Base-by-base conservation (phyloP, 2,329 filamentous ascomycete species). In the Dactylellina sp. region DNA sequence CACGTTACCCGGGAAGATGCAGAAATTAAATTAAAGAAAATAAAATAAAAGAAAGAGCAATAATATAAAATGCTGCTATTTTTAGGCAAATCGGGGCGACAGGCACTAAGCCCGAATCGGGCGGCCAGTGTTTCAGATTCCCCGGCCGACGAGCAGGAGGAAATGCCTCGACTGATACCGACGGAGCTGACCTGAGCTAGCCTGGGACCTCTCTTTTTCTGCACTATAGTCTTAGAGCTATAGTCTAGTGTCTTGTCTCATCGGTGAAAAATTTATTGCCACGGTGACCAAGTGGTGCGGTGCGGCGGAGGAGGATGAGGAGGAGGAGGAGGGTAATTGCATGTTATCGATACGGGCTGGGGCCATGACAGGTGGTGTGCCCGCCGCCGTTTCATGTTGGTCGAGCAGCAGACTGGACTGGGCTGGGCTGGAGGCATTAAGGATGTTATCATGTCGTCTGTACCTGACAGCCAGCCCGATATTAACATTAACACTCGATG, bases 41-140 rank as follows among this genome's bases (percentile, higher is more conserved):
- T n/a, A n/a, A 32, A 32, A 32, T 32, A 32, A 32, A 32, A 32
- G 28, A 32, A n/a, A n/a, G n/a, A n/a, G n/a, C n/a, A n/a, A 32
- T 9, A 32, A 32, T 5, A 32, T 32, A 4, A 5, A 9, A 9
- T 40, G 39, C 40, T 40, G 39, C 37, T 20, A 40, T 22, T 40
- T 56, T 42, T 40, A 39, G 16, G n/a, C 49, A 40, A 57, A 63
- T 63, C 65, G 52, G 53, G 64, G 64, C 46, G 35, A 61, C 49
- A 52, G 22, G 32, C n/a, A 42, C 70, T 74, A 74, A 74, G 24
- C 70, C 61, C 14, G 18, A 74, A 74, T 20, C 52, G 70, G 47
- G n/a, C 47, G 37, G 39, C 56, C 49, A 35, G 53, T 74, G 70
- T 74, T 74, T 74, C 70, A 74, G 70, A 66, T 55, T 42, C 24